Conservation (phyloP, 345 rosid species). For the Arabis hirsuta region DNA sequence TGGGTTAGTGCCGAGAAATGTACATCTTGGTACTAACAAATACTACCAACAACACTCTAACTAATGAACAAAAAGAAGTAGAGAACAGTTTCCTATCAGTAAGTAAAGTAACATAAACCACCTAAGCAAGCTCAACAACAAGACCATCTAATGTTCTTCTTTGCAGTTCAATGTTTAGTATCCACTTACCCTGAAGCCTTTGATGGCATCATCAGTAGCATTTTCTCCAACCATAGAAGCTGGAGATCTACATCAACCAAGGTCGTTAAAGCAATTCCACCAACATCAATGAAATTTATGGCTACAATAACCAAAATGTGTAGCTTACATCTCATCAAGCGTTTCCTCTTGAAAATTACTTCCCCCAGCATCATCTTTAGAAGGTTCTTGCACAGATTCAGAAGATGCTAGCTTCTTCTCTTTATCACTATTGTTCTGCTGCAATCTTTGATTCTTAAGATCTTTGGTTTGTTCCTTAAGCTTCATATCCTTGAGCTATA, state of each 20-base stretch:
- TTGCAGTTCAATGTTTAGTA: slow-evolving; percentile 18
- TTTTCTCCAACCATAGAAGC: slow-evolving; percentile 15
- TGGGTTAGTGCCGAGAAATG: not conserved
- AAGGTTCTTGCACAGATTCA: slow-evolving; percentile 11
- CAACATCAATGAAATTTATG: not conserved
- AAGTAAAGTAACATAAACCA: not conserved
- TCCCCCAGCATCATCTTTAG: not conserved
- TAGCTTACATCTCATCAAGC: slow-evolving; percentile 39
- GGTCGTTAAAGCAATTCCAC: not conserved
- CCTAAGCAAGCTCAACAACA: not conserved
- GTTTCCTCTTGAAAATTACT: slow-evolving; percentile 30
- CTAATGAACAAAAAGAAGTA: not conserved
- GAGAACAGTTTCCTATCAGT: not conserved
- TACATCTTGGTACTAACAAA: slow-evolving; percentile 9
- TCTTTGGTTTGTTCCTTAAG: slow-evolving; percentile 78
- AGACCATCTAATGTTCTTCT: not conserved
- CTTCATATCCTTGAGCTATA: slow-evolving; percentile 73
- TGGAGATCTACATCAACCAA: slow-evolving; percentile 32
- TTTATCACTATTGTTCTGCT: slow-evolving; percentile 44
- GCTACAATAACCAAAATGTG: not conserved
- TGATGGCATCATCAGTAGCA: not conserved
- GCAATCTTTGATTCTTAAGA: slow-evolving; percentile 65
- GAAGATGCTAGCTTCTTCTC: slow-evolving; percentile 40
- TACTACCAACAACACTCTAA: slow-evolving; percentile 2
- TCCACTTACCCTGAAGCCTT: slow-evolving; percentile 34